phyloP scores from a whole-genome alignment of 495 filamentous ascomycete species.

The Tuber calosporum region DNA sequence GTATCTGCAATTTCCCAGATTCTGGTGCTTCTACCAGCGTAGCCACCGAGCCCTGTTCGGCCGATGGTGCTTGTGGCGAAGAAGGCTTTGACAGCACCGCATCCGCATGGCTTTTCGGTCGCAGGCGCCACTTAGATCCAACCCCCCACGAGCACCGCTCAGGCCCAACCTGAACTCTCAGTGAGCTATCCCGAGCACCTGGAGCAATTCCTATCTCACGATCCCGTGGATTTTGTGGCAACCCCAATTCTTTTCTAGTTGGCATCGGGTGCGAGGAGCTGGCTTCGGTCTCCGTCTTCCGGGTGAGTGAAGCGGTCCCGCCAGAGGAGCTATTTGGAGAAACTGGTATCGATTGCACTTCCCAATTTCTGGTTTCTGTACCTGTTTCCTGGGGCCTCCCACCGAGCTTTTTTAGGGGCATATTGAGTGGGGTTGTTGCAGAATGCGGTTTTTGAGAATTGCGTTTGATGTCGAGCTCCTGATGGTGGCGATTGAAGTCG shows the following conservation, averaged over 20 bases:
- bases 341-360: background rate
- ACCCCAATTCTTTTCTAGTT: background rate
- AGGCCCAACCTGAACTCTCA: background rate
- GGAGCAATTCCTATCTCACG: conserved; percentile 1
- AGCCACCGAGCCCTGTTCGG: background rate
- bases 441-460: background rate
- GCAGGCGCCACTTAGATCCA: background rate
- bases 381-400: background rate
- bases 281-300: background rate
- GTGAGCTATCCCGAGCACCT: background rate
- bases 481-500: background rate
- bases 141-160: background rate
- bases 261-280: background rate
- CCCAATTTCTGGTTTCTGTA: background rate
- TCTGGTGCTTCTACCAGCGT: background rate
- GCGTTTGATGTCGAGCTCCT: background rate
- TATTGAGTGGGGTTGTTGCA: background rate
- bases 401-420: background rate
- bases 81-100: background rate
- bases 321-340: background rate
- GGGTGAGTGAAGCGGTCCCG: background rate
- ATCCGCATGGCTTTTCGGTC: background rate
- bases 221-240: background rate
- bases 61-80: background rate
- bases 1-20: background rate